Conservation (phyloP, 768 basidiomycete species). For the Boletus sensibilis region DNA sequence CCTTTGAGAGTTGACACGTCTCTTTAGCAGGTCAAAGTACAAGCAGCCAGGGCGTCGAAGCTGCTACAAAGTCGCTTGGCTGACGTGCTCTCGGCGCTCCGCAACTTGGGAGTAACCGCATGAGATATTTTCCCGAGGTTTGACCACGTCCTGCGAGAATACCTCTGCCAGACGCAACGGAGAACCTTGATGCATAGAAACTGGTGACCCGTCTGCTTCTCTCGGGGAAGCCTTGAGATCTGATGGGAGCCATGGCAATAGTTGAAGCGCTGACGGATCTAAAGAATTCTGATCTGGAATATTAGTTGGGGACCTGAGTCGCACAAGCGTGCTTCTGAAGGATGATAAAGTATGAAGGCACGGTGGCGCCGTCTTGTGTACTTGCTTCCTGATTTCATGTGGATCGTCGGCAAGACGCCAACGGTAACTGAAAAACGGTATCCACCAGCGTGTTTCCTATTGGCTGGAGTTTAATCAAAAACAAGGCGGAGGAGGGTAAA, state of each 20-base stretch:
- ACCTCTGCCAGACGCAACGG: not conserved
- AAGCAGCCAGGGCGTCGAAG: not conserved
- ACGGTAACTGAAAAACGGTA: not conserved
- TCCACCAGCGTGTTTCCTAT: not conserved
- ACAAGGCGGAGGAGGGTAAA: not conserved
- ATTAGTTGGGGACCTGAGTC: not conserved
- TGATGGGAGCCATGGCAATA: not conserved
- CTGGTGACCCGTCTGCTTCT: not conserved
- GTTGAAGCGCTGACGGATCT: not conserved
- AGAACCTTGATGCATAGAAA: not conserved
- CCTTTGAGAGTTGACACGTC: not conserved
- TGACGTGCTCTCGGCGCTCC: not conserved
- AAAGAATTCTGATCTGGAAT: not conserved
- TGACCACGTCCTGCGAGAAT: not conserved
- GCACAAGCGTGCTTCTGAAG: not conserved
- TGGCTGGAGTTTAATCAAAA: not conserved
- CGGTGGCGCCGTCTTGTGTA: not conserved
- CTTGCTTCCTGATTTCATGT: conserved; percentile 8
- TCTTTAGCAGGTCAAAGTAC: not conserved
- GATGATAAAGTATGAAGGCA: not conserved
- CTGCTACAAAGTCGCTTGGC: not conserved
- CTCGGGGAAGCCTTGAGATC: not conserved
- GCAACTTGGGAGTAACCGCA: not conserved
- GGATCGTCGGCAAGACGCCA: conserved; percentile 3
- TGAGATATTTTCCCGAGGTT: too few species aligned